Percentiles rank a stretch among this genome's conserved stretches.
These are phyloP conservation scores for Ophiocytium majus DNA, from an alignment of 352 stramenopile species.

Conservation along the genomic window DNA sequence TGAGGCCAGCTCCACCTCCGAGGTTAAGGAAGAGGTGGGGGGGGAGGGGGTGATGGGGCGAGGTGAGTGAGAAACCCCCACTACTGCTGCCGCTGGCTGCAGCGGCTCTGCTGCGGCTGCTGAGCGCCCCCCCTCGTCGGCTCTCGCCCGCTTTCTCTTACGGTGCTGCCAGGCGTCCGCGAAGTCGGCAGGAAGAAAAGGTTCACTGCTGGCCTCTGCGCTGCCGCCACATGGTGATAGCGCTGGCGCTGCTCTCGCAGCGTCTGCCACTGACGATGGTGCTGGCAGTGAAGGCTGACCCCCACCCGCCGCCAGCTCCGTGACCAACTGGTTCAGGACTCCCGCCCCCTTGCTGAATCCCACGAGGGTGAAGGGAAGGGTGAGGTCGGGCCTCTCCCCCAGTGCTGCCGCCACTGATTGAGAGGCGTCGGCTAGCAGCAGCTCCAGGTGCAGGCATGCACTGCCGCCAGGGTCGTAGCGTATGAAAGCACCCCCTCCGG, in stretches of 20 bases:
- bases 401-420: not conserved
- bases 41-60: no score
- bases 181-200: not conserved
- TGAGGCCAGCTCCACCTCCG: not conserved
- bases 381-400: not conserved
- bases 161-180: constrained; percentile 1
- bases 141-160: not conserved
- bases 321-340: constrained; percentile 45
- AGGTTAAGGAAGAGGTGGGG: not conserved
- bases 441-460: constrained; percentile 32
- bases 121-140: not conserved
- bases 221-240: no score
- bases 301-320: constrained; percentile 27
- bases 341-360: constrained; percentile 45
- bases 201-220: constrained; percentile 8
- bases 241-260: not conserved
- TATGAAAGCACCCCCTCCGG: not conserved
- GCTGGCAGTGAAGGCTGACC: not conserved
- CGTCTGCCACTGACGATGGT: not conserved
- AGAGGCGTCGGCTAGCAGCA: constrained; percentile 24
- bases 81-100: no score
- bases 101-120: not conserved
- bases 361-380: constrained; percentile 36
- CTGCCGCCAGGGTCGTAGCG: constrained; percentile 23
- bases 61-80: no score